Evolutionary conservation across 306 rosid genomes (phyloP).

Genomic region (Castanea mollissima): DNA sequence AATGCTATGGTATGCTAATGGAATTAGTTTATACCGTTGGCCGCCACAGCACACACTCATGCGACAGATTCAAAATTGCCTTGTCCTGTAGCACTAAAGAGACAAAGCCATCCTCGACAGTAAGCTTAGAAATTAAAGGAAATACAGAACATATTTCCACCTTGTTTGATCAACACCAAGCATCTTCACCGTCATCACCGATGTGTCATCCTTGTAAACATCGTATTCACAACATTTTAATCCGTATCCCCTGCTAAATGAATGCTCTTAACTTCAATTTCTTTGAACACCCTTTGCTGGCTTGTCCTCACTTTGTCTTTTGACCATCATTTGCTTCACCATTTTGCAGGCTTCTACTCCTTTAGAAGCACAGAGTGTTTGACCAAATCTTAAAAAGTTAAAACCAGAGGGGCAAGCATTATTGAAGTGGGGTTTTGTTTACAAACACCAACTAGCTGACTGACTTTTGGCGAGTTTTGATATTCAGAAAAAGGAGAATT

Average conservation of each 20-base stretch:
- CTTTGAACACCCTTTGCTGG: constrained; percentile 17
- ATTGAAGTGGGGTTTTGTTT: neutral
- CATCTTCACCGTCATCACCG: constrained; percentile 37
- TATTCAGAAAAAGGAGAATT: constrained; percentile 33
- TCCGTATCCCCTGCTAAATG: neutral
- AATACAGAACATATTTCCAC: neutral
- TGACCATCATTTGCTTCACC: neutral
- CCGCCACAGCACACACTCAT: neutral
- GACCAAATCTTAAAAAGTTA: neutral
- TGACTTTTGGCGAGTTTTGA: neutral
- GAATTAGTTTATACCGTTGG: neutral
- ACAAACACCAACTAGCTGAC: neutral
- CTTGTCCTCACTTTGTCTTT: constrained; percentile 16
- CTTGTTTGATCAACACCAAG: constrained; percentile 16
- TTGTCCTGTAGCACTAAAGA: neutral
- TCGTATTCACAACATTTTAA: constrained; percentile 22
- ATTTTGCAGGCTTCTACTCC: constrained; percentile 5
- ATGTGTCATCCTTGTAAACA: constrained; percentile 42
- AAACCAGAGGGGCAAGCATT: neutral
- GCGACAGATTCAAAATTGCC: neutral
- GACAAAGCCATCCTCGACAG: constrained; percentile 2
- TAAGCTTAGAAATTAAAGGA: constrained; percentile 26
- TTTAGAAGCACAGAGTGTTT: neutral
- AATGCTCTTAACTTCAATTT: neutral
- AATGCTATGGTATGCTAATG: neutral